These are phyloP conservation scores for Leptosphaerulina australis DNA, from an alignment of 2,329 filamentous ascomycete genomes.

Conservation along the genomic window DNA sequence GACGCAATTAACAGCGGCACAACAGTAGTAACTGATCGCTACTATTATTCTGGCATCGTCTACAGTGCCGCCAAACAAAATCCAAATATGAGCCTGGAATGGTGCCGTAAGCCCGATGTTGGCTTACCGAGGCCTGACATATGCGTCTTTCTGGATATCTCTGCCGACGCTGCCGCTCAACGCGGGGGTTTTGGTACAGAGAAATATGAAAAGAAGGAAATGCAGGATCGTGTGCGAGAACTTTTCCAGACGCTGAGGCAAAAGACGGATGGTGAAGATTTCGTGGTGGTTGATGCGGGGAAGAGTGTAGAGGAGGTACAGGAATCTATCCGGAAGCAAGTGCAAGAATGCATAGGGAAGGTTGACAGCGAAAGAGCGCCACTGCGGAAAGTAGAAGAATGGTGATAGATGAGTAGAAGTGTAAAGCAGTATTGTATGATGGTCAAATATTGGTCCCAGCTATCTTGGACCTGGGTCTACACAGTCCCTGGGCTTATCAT, in stretches of 20 bases:
- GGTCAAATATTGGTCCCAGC: too few relatives aligned
- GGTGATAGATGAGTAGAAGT: slow-evolving; percentile 27
- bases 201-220: slow-evolving; percentile 81
- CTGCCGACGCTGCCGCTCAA: slow-evolving; percentile 71
- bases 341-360: slow-evolving; percentile 30
- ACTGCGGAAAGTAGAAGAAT: slow-evolving; percentile 38
- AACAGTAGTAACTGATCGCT: slow-evolving; percentile 86
- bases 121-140: slow-evolving; percentile 87
- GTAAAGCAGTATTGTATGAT: too few relatives aligned
- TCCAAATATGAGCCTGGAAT: slow-evolving; percentile 70
- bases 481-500: too few relatives aligned
- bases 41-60: slow-evolving; percentile 92
- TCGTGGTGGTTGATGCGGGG: slow-evolving; percentile 63
- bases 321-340: slow-evolving; percentile 35
- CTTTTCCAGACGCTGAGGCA: slow-evolving; percentile 67
- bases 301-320: slow-evolving; percentile 59
- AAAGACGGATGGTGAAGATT: slow-evolving; percentile 57
- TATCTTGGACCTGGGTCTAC: too few relatives aligned
- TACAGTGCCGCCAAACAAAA: slow-evolving; percentile 90
- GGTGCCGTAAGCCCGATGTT: slow-evolving; percentile 84
- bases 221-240: slow-evolving; percentile 79
- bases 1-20: slow-evolving; percentile 65
- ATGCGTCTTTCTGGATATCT: slow-evolving; percentile 85
- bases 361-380: slow-evolving; percentile 22
- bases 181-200: slow-evolving; percentile 90